phyloP scores from a whole-genome alignment of 306 rosid species.

The Benincasa hispida region DNA sequence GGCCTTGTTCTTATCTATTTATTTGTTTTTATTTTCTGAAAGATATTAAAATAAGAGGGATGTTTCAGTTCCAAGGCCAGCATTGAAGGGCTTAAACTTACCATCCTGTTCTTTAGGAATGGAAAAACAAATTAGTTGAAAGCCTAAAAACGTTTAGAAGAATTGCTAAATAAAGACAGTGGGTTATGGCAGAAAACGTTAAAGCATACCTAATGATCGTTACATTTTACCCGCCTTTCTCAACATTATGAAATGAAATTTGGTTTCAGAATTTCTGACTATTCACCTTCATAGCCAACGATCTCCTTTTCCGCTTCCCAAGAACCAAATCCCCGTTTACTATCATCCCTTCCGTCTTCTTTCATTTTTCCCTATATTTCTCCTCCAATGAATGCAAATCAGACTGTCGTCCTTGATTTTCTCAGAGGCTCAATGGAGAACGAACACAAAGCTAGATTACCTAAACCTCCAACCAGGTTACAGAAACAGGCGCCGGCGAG shows the following conservation, averaged over 20 bases:
- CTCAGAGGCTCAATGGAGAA: neutral
- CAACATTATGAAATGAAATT: neutral
- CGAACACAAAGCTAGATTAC: neutral
- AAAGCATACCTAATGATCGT: slow-evolving; percentile 3
- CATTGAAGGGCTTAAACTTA: neutral
- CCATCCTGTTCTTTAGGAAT: neutral
- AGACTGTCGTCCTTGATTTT: neutral
- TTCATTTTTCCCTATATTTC: neutral
- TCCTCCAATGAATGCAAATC: neutral
- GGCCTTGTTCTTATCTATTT: too few species aligned
- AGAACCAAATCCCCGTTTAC: slow-evolving; percentile 1
- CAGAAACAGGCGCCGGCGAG: slow-evolving; percentile 50
- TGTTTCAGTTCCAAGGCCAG: neutral
- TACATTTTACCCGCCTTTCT: slow-evolving; percentile 1
- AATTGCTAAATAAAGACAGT: slow-evolving; percentile 1
- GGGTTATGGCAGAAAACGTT: neutral
- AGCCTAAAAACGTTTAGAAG: neutral
- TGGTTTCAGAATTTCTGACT: neutral
- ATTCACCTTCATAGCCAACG: neutral
- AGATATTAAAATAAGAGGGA: neutral
- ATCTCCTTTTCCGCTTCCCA: slow-evolving; percentile 4
- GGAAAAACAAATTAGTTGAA: neutral
- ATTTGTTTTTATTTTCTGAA: neutral
- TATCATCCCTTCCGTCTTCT: neutral
- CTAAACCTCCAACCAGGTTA: slow-evolving; percentile 39